Evolutionary conservation across 495 filamentous ascomycete species (phyloP), one percentile per base, ranked within the genome.

Genomic region (Penicillium bovifimosum): DNA sequence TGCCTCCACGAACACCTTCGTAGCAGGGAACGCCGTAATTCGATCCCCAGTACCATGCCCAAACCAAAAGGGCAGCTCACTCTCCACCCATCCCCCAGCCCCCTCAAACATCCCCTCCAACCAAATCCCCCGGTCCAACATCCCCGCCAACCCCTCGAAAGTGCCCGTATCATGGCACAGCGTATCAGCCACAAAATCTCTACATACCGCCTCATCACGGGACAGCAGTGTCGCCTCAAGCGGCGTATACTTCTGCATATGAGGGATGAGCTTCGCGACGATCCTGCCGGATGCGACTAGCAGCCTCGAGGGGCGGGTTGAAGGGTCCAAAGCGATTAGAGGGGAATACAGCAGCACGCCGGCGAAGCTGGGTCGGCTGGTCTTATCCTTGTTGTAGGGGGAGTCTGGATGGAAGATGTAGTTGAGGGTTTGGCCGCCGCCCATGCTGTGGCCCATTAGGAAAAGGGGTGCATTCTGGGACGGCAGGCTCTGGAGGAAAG

Each of bases 381-480:
- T 47, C 29, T 14, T 34, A 53, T 73, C 58, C 33, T 41, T 4
- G 49, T 50, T 32, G 54, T 62, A 58, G 18, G 59, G 59, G 9
- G 59, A 62, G 9, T 55, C 49, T 13, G 59, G 55, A 35, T 55
- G 59, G 32, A 62, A 53, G 17, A 59, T 36, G 39, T 62, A 58
- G 32, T 52, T 64, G 18, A 64, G 56, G 11, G 83, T 80, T 58
- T 90, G 72, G 13, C 79, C 87, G 40, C 91, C 91, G 64, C 91
- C 91, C 84, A 86, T 90, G 33, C 84, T 88, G 69, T 95, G 90
- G 44, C 90, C 90, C 65, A 89, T 80, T n/a, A 96, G 77, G 70
- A 96, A 96, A 16, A 92, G 64, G 0, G 91, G 89, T 5, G 78
- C 59, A 6, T 61, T 57, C 9, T 77, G 63, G 46, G 75, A 66